These are phyloP conservation scores for Yueomyces sp. DNA, from an alignment of 805 yeast species.

Conservation along the genomic window DNA sequence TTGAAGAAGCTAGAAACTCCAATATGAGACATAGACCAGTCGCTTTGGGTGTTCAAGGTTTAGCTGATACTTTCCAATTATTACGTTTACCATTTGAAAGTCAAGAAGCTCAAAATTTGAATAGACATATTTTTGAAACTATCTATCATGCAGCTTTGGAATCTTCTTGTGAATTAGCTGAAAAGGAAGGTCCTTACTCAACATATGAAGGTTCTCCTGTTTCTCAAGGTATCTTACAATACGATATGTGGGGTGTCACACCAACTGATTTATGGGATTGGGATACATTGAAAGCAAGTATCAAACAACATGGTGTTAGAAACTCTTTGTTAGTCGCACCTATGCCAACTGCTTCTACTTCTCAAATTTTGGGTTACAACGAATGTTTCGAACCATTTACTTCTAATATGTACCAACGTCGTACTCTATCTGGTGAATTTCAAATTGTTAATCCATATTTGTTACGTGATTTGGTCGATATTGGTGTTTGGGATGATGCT, in stretches of 20 bases:
- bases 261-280: conserved; percentile 80
- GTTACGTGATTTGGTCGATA: conserved; percentile 61
- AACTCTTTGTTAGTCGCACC: conserved; percentile 85
- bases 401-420: conserved; percentile 76
- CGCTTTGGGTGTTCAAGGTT: conserved; percentile 91
- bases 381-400: conserved; percentile 95
- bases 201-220: conserved; percentile 79
- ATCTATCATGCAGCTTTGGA: conserved; percentile 90
- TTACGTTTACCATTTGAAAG: conserved; percentile 83
- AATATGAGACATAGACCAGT: conserved; percentile 78
- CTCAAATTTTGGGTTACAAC: conserved; percentile 82
- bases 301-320: conserved; percentile 57
- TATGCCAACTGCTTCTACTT: conserved; percentile 97
- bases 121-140: conserved; percentile 83
- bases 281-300: conserved; percentile 47
- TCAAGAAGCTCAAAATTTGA: conserved; percentile 58
- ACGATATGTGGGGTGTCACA: conserved; percentile 69
- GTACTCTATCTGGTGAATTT: conserved; percentile 85
- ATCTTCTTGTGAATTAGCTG: conserved; percentile 71
- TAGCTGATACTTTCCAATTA: conserved; percentile 78
- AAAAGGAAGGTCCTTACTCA: conserved; percentile 50
- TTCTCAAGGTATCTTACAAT: conserved; percentile 71
- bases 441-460: conserved; percentile 82
- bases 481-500: conserved; percentile 69
- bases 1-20: conserved; percentile 54